These are phyloP conservation scores for Lepraria neglecta DNA, from an alignment of 495 filamentous ascomycete species.

Conservation along the genomic window DNA sequence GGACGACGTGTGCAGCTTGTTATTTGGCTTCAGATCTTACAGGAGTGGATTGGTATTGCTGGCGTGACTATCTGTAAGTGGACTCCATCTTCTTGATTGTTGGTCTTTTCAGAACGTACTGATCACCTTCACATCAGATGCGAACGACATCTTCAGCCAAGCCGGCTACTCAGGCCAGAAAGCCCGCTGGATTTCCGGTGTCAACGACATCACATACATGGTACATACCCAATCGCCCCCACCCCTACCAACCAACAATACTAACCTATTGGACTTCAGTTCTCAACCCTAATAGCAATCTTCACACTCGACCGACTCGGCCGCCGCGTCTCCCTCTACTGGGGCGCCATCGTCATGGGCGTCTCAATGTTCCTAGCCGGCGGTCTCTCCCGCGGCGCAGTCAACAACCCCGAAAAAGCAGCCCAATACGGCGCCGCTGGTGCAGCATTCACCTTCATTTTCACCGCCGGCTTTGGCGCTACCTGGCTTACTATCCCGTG, in stretches of 20 bases:
- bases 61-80: slow-evolving; percentile 34
- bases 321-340: slow-evolving; percentile 61
- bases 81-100: neutral
- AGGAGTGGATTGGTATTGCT: slow-evolving; percentile 66
- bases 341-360: slow-evolving; percentile 58
- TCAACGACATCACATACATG: slow-evolving; percentile 63
- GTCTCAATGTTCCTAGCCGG: slow-evolving; percentile 53
- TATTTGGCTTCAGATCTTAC: slow-evolving; percentile 66
- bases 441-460: slow-evolving; percentile 60
- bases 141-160: slow-evolving; percentile 6
- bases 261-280: slow-evolving; percentile 36
- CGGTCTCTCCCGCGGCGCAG: slow-evolving; percentile 35
- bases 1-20: slow-evolving; percentile 61
- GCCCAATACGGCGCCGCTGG: slow-evolving; percentile 33
- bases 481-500: slow-evolving; percentile 63
- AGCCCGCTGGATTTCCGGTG: slow-evolving; percentile 54
- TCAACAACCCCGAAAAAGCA: slow-evolving; percentile 31
- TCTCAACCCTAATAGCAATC: slow-evolving; percentile 58
- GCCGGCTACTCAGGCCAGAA: slow-evolving; percentile 15
- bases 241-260: neutral
- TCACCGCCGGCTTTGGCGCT: slow-evolving; percentile 54
- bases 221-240: neutral
- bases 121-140: neutral
- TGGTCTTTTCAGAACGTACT: neutral
- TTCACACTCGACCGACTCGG: slow-evolving; percentile 65